Conservation (phyloP, 495 filamentous ascomycete species). For the Neurospora sp. region DNA sequence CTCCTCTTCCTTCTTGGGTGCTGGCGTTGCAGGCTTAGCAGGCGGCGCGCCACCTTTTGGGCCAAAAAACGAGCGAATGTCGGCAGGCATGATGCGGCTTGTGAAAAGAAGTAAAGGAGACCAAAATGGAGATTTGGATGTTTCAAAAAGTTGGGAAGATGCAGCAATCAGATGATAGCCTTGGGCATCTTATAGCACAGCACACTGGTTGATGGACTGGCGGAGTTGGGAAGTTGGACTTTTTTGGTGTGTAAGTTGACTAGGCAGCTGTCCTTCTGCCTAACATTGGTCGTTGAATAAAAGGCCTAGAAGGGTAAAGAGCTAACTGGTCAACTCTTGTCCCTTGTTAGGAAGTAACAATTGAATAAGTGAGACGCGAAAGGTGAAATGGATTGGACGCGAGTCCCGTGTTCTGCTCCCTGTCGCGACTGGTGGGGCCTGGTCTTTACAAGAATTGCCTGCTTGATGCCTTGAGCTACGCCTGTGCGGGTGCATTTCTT, state of each 20-base stretch:
- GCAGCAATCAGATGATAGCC: background rate
- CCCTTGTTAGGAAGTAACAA: background rate
- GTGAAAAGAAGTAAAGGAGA: background rate
- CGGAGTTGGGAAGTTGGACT: background rate
- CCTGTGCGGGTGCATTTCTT: background rate
- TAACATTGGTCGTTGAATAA: background rate
- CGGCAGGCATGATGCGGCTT: constrained; percentile 45
- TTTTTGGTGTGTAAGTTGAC: background rate
- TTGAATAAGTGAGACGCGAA: background rate
- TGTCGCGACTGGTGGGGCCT: background rate
- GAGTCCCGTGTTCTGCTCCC: background rate
- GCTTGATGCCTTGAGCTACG: too few relatives aligned
- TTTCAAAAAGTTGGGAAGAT: background rate
- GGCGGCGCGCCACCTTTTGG: constrained; percentile 41
- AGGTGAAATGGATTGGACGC: background rate
- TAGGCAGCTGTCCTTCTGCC: background rate
- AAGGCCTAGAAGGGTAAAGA: background rate
- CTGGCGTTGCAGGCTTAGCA: constrained; percentile 37
- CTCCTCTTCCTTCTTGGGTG: constrained; percentile 36
- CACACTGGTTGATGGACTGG: background rate
- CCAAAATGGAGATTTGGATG: background rate
- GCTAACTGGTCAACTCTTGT: background rate
- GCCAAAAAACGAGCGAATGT: constrained; percentile 76
- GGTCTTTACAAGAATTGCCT: background rate
- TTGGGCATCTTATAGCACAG: background rate